Evolutionary conservation across 768 basidiomycete species (phyloP).

Genomic region (Tulasnella sp.): DNA sequence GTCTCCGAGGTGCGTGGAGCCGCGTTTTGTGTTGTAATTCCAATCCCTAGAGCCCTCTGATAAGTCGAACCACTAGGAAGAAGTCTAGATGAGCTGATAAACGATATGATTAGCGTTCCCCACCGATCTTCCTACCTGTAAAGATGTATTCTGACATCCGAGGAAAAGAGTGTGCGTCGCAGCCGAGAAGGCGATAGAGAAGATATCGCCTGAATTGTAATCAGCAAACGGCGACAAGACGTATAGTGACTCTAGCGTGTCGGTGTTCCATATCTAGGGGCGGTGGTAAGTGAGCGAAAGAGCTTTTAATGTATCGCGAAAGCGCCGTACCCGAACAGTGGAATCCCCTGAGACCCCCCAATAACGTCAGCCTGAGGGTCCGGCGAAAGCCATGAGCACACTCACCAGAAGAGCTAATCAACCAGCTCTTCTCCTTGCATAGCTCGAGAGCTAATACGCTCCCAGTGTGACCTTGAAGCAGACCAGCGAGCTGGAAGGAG

Average conservation of each 20-base stretch:
- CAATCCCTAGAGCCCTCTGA: conserved; percentile 10
- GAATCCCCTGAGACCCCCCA: conserved; percentile 57
- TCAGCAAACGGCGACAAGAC: conserved; percentile 69
- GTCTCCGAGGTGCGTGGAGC: background rate
- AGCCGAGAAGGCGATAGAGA: conserved; percentile 70
- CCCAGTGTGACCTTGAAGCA: conserved; percentile 69
- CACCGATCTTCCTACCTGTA: conserved; percentile 23
- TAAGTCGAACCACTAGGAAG: conserved; percentile 66
- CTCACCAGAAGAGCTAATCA: conserved; percentile 83
- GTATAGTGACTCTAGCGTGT: conserved; percentile 51
- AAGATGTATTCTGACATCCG: conserved; percentile 86
- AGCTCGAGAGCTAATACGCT: conserved; percentile 73
- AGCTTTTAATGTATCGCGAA: background rate
- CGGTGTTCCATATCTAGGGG: conserved; percentile 70
- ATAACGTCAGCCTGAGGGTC: background rate
- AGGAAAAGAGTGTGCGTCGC: conserved; percentile 61
- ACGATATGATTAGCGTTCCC: background rate
- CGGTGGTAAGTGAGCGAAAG: background rate
- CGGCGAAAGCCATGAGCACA: background rate
- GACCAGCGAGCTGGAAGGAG: conserved; percentile 54
- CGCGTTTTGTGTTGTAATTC: background rate
- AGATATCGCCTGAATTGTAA: conserved; percentile 75
- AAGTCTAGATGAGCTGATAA: background rate
- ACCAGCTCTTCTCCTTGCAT: conserved; percentile 64
- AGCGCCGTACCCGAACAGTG: conserved; percentile 59